A percentile compares a stretch with the other conserved stretches of the same genome.
Evolutionary conservation across 1,284 basidiomycete genomes (phyloP).

Genomic region (Marasmius fiardii): DNA sequence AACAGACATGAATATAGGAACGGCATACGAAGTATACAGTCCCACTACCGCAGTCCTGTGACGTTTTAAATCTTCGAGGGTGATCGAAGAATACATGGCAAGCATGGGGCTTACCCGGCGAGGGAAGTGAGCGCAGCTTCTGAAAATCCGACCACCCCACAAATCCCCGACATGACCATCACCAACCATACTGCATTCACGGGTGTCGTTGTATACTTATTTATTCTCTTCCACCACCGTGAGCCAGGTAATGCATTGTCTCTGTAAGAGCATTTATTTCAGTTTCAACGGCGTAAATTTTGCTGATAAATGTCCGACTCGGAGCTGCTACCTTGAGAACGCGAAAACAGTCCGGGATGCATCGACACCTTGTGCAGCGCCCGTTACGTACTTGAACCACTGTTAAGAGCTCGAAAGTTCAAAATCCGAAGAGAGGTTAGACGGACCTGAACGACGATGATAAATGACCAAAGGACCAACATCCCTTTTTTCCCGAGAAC

Average conservation of each 20-base stretch:
- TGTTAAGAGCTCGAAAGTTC: background rate
- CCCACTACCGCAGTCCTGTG: slow-evolving; percentile 67
- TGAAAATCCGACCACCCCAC: slow-evolving; percentile 66
- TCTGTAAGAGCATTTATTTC: slow-evolving; percentile 30
- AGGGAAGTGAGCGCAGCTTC: slow-evolving; percentile 59
- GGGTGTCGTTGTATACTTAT: slow-evolving; percentile 56
- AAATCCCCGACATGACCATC: slow-evolving; percentile 52
- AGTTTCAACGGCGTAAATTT: background rate
- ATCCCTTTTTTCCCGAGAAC: slow-evolving; percentile 66
- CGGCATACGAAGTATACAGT: slow-evolving; percentile 63
- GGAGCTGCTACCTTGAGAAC: slow-evolving; percentile 45
- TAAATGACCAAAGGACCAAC: slow-evolving; percentile 67
- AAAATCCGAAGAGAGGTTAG: background rate
- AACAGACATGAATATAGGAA: slow-evolving; percentile 68
- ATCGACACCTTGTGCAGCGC: slow-evolving; percentile 72
- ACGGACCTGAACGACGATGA: slow-evolving; percentile 65
- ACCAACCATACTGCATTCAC: slow-evolving; percentile 76
- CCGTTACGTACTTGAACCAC: slow-evolving; percentile 57
- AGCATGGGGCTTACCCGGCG: slow-evolving; percentile 48
- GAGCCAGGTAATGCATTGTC: slow-evolving; percentile 74
- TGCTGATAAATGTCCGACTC: background rate
- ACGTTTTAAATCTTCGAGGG: slow-evolving; percentile 2
- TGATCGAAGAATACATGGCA: background rate
- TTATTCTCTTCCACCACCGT: slow-evolving; percentile 62
- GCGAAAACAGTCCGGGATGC: slow-evolving; percentile 74